Percentiles rank a stretch among this genome's conserved stretches.
Evolutionary conservation across 1,139 yeast species (phyloP).

Genomic region (Kodamaea arcana): DNA sequence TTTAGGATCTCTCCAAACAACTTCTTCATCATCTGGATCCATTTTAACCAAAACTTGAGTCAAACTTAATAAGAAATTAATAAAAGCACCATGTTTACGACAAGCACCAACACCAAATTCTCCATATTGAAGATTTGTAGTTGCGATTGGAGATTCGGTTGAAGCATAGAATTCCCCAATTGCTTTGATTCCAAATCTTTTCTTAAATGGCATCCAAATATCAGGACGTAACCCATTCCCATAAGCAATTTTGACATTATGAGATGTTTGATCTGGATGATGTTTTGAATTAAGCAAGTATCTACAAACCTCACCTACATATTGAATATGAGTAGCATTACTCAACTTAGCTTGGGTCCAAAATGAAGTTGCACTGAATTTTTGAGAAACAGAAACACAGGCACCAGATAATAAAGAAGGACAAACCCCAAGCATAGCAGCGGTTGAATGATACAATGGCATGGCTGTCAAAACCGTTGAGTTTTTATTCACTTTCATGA

Average conservation of each 20-base stretch:
- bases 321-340: slow-evolving; percentile 78
- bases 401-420: slow-evolving; percentile 67
- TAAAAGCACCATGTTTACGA: slow-evolving; percentile 71
- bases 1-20: slow-evolving; percentile 63
- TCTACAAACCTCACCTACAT: slow-evolving; percentile 95
- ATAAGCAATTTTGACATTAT: slow-evolving; percentile 66
- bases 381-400: slow-evolving; percentile 71
- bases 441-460: slow-evolving; percentile 96
- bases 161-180: slow-evolving; percentile 94
- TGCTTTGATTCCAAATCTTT: slow-evolving; percentile 66
- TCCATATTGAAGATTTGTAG: slow-evolving; percentile 78
- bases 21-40: slow-evolving; percentile 78
- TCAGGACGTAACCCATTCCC: slow-evolving; percentile 96
- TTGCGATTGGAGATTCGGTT: slow-evolving; percentile 88
- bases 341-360: slow-evolving; percentile 85
- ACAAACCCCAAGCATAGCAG: slow-evolving; percentile 80
- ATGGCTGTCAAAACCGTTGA: slow-evolving; percentile 81
- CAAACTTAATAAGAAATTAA: slow-evolving; percentile 49
- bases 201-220: slow-evolving; percentile 79
- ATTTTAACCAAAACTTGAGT: slow-evolving; percentile 65
- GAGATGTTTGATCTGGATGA: slow-evolving; percentile 65
- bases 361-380: slow-evolving; percentile 79
- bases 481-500: slow-evolving; percentile 52
- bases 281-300: slow-evolving; percentile 67
- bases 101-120: slow-evolving; percentile 87